Evolutionary conservation across 257 asterid genomes (phyloP), one percentile per base, ranked within the genome.

Genomic region (Prunella vulgaris): DNA sequence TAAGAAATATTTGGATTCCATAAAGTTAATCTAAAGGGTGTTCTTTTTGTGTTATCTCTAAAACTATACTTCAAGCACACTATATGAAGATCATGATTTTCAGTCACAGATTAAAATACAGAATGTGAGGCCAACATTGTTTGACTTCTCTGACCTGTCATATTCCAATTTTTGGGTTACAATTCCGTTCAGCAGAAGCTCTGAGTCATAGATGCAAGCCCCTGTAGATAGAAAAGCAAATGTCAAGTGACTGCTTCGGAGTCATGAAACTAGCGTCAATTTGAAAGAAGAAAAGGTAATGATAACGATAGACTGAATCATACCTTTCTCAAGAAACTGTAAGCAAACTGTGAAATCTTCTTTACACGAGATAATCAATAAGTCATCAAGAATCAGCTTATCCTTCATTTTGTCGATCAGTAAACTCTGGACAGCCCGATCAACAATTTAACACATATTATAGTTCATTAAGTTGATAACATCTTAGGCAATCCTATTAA

Each of bases 161-260:
- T 79, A 87, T 71, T 88, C 86, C 66, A 90, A 82, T 75, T 78
- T 83, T 75, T 88, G 97, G 61, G 80, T 82, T 46, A 91, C 75
- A 68, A 87, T 89, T 28, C 96, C 96, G 48, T 83, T 84, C 59
- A 89, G 85, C 85, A 92, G 80, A 75, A 89, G 96, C 84, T 89
- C 95, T 1, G 93, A 83, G 78, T 81, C 78, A 70, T 88, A 87
- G 18, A 90, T 63, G 25, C 72, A 74, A 81, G 79, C 84, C 76
- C 95, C 97, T 90, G 88, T 74, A 80, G 73, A 10, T 61, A 37
- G 33, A 66, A 52, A 30, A 74, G 75, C 20, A 51, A 74, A 67
- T 10, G 57, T 20, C 59, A 65, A 30, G n/a, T 24, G 48, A n/a
- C 64, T 69, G 75, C 27, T 68, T 60, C 56, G 30, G 67, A n/a